Evolutionary conservation across 169 alveolate species (phyloP), one percentile per base, ranked within the genome.

Genomic region (Cryptosporidium bovis): DNA sequence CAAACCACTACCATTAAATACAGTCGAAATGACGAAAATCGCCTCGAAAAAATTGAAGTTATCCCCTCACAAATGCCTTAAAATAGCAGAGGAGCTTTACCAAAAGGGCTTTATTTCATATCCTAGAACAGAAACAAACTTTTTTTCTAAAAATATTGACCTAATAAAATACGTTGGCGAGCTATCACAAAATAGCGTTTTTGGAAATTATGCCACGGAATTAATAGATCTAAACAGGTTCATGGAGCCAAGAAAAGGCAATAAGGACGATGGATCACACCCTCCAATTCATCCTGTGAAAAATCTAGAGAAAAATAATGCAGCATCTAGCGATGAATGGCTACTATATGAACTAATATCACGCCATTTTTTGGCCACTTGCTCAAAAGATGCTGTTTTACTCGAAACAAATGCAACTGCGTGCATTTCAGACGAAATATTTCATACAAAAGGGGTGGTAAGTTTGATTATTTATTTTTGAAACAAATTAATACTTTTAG

Each of bases 201-300:
- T 97, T 94, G 99, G 99, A 29, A 91, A 82, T 2, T 97, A 93
- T 92, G 98, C 99, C 13, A 31, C 64, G 13, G 91, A 90, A 46
- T 83, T 96, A 91, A 65, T 65, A 7, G 46, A 55, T 66, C 51
- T 83, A 69, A 92, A 87, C 44, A 95, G 85, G 58, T 90, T 90
- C 40, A 69, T 77, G 15, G 84, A 82, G 71, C 96, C 98, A 12
- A 87, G 96, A 65, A 93, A 92, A 89, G 98, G 99, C 8, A 93
- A 92, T 40, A 91, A 95, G 65, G 98, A 97, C 92, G 99, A 98
- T 90, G 93, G 97, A 71, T 99, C 99, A 2, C 99, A 98, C 92
- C 99, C 99, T 20, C 99, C 99, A 1, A 98, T 98, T 36, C 99
- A 98, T 90, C 99, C 99, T 1, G 99, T 98, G n/a, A 97, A 97